phyloP scores from a whole-genome alignment of 1,284 basidiomycete species.

The Golubevia pallescens region DNA sequence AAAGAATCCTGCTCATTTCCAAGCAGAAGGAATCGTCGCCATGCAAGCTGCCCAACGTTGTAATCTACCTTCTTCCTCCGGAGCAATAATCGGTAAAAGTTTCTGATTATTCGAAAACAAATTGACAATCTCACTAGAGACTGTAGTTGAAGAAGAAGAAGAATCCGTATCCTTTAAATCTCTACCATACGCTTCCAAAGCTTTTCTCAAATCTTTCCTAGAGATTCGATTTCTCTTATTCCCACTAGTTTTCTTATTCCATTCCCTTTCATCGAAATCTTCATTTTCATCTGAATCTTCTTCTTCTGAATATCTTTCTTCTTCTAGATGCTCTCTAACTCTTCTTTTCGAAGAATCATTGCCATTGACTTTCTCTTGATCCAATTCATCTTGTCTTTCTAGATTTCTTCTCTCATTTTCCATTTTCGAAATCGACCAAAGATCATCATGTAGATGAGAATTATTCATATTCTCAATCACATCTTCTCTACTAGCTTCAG shows the following conservation, averaged over 20 bases:
- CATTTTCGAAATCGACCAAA: too few species aligned
- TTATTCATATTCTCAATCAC: conserved; percentile 10
- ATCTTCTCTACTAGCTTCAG: conserved; percentile 29
- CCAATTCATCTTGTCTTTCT: not conserved
- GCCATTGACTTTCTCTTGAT: not conserved
- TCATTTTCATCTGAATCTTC: not conserved
- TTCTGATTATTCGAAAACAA: conserved; percentile 12
- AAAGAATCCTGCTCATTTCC: too few species aligned
- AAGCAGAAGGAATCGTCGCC: conserved; percentile 52
- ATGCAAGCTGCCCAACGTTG: conserved; percentile 56
- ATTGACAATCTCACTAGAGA: too few species aligned
- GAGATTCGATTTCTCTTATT: too few species aligned
- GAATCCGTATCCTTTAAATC: too few species aligned
- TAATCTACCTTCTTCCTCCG: conserved; percentile 50
- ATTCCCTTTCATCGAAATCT: not conserved
- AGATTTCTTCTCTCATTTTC: not conserved
- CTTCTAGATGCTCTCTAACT: not conserved
- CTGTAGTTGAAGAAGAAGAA: too few species aligned
- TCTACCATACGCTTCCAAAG: too few species aligned
- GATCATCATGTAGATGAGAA: too few species aligned
- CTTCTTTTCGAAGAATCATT: not conserved
- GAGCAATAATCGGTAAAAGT: conserved; percentile 51
- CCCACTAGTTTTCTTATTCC: not conserved
- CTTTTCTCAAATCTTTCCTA: too few species aligned
- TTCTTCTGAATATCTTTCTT: not conserved